Conservation (phyloP, 192 early-diverging fungal genomes). For the Backusella morwellensis region DNA sequence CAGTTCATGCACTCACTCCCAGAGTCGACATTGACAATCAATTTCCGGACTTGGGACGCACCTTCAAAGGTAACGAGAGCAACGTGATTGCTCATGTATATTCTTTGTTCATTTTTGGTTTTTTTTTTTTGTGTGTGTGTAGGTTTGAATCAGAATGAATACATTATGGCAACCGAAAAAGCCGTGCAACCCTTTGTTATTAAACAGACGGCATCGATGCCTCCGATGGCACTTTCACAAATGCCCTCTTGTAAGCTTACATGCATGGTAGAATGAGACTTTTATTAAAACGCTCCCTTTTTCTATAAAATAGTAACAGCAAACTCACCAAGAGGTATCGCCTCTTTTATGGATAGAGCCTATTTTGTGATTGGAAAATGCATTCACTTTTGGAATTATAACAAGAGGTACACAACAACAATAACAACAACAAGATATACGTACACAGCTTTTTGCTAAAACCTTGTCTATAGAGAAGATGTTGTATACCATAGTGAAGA, state of each 20-base stretch:
- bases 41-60: slow-evolving; percentile 18
- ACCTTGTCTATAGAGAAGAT: slow-evolving; percentile 37
- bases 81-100: background rate
- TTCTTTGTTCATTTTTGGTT: background rate
- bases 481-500: slow-evolving; percentile 83
- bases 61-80: background rate
- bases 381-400: slow-evolving; percentile 91
- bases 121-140: no score
- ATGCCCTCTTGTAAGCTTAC: background rate
- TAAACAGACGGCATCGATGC: background rate
- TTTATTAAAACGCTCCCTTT: background rate
- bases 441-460: background rate
- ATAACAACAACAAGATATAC: no score
- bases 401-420: slow-evolving; percentile 50
- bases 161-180: background rate
- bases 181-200: background rate
- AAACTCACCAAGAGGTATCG: slow-evolving; percentile 80
- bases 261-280: background rate
- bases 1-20: background rate
- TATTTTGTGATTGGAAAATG: slow-evolving; percentile 93
- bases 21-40: background rate
- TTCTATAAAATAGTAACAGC: slow-evolving; percentile 51
- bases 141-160: slow-evolving; percentile 4
- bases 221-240: background rate
- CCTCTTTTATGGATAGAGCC: slow-evolving; percentile 85